Percentiles rank a stretch among this genome's conserved stretches.
Conservation (phyloP, 208 protist species). For the Leishmania amazonensis region DNA sequence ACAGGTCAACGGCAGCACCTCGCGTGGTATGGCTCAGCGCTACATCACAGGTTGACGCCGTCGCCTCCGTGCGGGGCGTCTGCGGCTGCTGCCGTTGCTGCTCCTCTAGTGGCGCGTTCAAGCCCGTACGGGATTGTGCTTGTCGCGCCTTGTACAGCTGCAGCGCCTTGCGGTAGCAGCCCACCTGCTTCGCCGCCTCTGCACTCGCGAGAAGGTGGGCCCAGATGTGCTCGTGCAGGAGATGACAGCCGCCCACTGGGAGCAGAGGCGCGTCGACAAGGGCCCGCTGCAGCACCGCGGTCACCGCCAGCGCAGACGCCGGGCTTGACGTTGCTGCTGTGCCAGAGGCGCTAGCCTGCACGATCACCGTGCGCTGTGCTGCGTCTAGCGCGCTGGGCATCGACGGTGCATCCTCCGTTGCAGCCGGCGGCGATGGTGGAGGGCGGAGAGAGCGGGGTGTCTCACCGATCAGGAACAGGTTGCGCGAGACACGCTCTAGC, state of each 20-base stretch:
- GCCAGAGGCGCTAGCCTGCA: not conserved
- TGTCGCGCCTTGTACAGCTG: slow-evolving; percentile 8
- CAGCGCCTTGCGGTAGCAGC: slow-evolving; percentile 13
- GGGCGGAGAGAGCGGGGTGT: slow-evolving; percentile 22
- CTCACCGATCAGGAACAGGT: slow-evolving; percentile 50
- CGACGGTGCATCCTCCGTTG: not conserved
- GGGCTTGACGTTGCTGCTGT: not conserved
- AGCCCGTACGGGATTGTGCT: not conserved
- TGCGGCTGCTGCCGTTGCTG: not conserved
- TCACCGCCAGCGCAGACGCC: slow-evolving; percentile 12
- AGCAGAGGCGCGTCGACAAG: slow-evolving; percentile 65
- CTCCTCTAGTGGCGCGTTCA: not conserved
- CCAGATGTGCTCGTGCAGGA: slow-evolving; percentile 60
- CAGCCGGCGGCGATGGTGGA: not conserved
- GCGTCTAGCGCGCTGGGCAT: slow-evolving; percentile 20
- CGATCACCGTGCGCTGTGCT: slow-evolving; percentile 22
- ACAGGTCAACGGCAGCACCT: not conserved
- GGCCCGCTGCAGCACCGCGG: slow-evolving; percentile 41
- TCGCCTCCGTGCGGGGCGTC: not conserved
- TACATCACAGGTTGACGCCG: not conserved
- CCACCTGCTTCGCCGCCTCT: slow-evolving; percentile 40
- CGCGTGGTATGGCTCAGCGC: not conserved
- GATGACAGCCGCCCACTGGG: slow-evolving; percentile 53
- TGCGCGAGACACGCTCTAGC: slow-evolving; percentile 32
- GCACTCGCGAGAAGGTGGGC: slow-evolving; percentile 39